Percentiles rank a stretch among this genome's conserved stretches.
These are phyloP conservation scores for Aureobasidium subglaciale DNA, from an alignment of 2,329 filamentous ascomycete genomes.

Conservation along the genomic window DNA sequence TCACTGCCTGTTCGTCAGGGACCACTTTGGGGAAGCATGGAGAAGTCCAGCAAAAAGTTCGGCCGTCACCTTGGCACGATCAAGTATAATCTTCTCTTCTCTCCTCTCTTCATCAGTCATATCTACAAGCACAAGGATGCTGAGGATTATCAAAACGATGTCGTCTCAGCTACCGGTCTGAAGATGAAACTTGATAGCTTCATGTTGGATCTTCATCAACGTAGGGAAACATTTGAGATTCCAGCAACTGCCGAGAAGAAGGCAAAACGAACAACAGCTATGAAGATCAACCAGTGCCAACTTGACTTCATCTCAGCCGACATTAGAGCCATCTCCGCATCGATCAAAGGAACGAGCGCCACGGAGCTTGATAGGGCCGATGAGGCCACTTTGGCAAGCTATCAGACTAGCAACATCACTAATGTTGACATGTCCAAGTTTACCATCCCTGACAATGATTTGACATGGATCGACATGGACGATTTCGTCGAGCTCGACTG, in stretches of 20 bases:
- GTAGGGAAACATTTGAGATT: conserved; percentile 82
- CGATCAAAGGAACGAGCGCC: conserved; percentile 70
- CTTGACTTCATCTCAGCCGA: conserved; percentile 88
- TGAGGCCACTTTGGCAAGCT: conserved; percentile 54
- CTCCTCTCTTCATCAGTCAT: conserved; percentile 88
- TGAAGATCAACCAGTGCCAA: conserved; percentile 93
- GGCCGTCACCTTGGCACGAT: conserved; percentile 94
- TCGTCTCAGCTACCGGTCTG: conserved; percentile 87
- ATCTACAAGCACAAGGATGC: conserved; percentile 98
- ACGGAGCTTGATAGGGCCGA: conserved; percentile 64
- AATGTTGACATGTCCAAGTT: conserved; percentile 69
- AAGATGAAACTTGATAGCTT: conserved; percentile 95
- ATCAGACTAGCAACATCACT: conserved; percentile 33
- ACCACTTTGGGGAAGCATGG: conserved; percentile 78
- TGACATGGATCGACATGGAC: conserved; percentile 98
- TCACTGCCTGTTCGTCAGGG: conserved; percentile 92
- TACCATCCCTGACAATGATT: conserved; percentile 89
- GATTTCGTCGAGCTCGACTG: conserved; percentile 98
- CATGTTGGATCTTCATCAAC: conserved; percentile 91
- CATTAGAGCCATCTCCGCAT: conserved; percentile 86
- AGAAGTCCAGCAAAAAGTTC: conserved; percentile 98
- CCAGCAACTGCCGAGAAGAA: conserved; percentile 61
- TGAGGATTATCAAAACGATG: conserved; percentile 71
- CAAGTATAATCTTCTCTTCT: conserved; percentile 91
- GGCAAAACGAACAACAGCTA: conserved; percentile 76